Evolutionary conservation across 1,139 yeast genomes (phyloP).

Genomic region (Blastobotrys aristatus): DNA sequence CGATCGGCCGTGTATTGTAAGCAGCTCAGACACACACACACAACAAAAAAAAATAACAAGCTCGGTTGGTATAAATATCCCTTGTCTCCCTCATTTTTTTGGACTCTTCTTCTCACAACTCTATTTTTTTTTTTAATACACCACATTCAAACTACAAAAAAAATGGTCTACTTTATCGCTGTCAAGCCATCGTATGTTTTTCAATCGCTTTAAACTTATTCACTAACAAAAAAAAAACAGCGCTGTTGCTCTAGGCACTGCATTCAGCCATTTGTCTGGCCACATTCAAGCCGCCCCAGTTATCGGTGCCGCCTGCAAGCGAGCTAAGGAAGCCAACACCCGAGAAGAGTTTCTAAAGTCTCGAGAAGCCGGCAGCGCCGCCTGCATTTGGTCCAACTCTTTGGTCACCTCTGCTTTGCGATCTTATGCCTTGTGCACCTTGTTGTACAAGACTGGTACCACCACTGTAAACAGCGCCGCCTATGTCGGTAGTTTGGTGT

Average conservation of each 20-base stretch:
- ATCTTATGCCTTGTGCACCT: constrained; percentile 41
- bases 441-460: constrained; percentile 38
- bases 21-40: too few relatives aligned
- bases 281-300: constrained; percentile 38
- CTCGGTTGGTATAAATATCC: constrained; percentile 2
- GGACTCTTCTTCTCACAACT: background rate
- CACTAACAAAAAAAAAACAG: constrained; percentile 20
- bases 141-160: background rate
- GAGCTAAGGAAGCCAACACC: constrained; percentile 33
- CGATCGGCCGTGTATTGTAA: too few relatives aligned
- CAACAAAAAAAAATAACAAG: too few relatives aligned
- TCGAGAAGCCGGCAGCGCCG: constrained; percentile 38
- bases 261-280: constrained; percentile 36
- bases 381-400: constrained; percentile 35
- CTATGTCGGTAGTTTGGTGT: constrained; percentile 38
- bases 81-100: background rate
- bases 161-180: constrained; percentile 5
- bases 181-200: constrained; percentile 13
- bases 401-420: constrained; percentile 35
- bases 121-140: background rate
- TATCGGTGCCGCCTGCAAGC: constrained; percentile 38
- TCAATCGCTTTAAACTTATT: background rate
- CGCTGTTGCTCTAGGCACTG: constrained; percentile 41
- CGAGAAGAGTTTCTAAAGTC: constrained; percentile 36
- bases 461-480: constrained; percentile 39